phyloP scores from a whole-genome alignment of 2,329 filamentous ascomycete species.

The Pestalotiopsis sp. region DNA sequence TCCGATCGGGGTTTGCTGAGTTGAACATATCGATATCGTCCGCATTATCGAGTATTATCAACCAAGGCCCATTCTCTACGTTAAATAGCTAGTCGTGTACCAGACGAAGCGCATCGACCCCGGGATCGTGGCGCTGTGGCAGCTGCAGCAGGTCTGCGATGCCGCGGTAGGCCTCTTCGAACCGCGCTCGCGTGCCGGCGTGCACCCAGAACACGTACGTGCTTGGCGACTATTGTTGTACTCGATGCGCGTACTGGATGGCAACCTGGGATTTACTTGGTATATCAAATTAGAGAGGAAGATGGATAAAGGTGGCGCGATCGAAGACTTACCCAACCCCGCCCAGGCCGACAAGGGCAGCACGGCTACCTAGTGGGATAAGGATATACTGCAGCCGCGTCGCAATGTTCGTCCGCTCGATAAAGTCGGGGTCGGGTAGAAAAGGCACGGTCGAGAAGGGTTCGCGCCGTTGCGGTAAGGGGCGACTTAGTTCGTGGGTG shows the following conservation, averaged over 20 bases:
- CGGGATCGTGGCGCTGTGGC: constrained; percentile 19
- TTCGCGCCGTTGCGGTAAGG: background rate
- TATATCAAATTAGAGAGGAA: background rate
- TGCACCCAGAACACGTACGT: background rate
- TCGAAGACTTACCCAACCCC: constrained; percentile 12
- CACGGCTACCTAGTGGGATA: constrained; percentile 12
- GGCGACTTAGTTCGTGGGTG: background rate
- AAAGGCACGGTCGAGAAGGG: constrained; percentile 5
- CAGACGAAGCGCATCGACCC: constrained; percentile 12
- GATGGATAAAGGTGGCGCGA: too few species aligned
- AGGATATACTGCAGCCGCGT: constrained; percentile 13
- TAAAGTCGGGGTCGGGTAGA: constrained; percentile 7
- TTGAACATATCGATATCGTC: constrained; percentile 31
- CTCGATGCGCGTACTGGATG: constrained; percentile 13
- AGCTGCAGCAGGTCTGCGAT: constrained; percentile 35
- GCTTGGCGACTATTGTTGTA: background rate
- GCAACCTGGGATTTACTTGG: constrained; percentile 18
- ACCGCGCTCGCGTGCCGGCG: constrained; percentile 25
- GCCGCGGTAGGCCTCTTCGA: constrained; percentile 31
- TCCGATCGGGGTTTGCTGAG: constrained; percentile 16
- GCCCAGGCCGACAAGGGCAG: constrained; percentile 18
- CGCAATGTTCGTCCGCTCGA: constrained; percentile 9
- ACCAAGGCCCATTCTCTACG: constrained; percentile 30
- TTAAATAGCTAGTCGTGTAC: constrained; percentile 34
- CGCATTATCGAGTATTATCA: constrained; percentile 38